Base-by-base conservation (phyloP, 768 basidiomycete genomes). In the Trametes cinnabarina region DNA sequence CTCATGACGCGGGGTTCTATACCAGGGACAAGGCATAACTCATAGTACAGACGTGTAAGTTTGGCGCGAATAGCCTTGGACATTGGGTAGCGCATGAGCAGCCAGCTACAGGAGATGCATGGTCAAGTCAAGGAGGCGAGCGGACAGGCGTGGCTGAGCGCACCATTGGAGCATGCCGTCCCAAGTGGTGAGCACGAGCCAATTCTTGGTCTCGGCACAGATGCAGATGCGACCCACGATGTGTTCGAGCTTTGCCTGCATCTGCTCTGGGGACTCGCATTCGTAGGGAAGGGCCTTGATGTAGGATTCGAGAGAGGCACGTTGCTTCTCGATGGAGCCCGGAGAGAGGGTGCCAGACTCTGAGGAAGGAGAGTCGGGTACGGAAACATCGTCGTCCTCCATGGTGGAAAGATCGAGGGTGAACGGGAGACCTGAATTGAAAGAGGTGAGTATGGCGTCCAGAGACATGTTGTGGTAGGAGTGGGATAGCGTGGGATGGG, bases 131-230 rank as follows among this genome's bases (percentile, higher is more conserved):
- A 17, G 10, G 25, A 25, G 12, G 42, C 35, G 42, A 55, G 23
- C 55, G 25, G 51, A 7, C 32, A 40, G 20, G 48, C 28, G 41
- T 51, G 52, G 51, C 42, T 34, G 32, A 48, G 46, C 66, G 61
- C 67, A 86, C 90, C 88, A 90, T 74, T 91, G 88, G 30, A 93
- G 74, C 73, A 86, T 78, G 17, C 85, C 86, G 71, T 92, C 89
- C 90, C 90, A 93, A 7, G 83, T 85, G 25, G 84, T 82, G 41
- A 91, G 76, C 19, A 83, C 76, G 32, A 81, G 74, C 90, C 90
- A 93, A 63, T 88, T 87, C 75, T 83, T 85, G 47, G 86, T 76
- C 68, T 84, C 83, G n/a, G 84, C 86, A 61, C 87, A 88, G 22
- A 90, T 74, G 59, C 77, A 73, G 44, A 93, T 82, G 72, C 81